Base-by-base conservation (phyloP, 495 filamentous ascomycete species). In the Daldinia childiae region DNA sequence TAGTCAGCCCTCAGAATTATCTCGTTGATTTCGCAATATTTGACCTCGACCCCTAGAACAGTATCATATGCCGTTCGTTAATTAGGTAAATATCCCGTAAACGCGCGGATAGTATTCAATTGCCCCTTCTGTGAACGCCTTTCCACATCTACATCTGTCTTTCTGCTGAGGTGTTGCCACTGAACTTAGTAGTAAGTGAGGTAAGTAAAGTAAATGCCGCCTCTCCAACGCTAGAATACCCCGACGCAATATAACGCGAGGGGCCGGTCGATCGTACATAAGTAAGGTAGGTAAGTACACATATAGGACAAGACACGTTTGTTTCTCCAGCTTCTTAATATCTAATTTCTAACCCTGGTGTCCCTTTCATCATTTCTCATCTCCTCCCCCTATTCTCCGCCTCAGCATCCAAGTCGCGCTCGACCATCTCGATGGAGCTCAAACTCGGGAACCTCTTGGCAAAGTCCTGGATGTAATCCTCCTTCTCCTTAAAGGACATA, bases 371-470 rank as follows among this genome's bases (percentile, higher is more conserved):
- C 6, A 9, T 21, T 6, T 19, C 4, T 11, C 52, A 73, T 21
- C 57, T 64, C 48, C 39, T 59, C 34, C 34, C 59, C 64, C 70
- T 74, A 36, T 58, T 51, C 4, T 54, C 76, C 36, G 38, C 58
- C 62, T 78, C 74, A 51, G 67, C 70, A 26, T 77, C 76, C 52
- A 83, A 57, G 58, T 85, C 92, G 58, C 79, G 71, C 73, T 87
- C 93, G 32, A 93, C 91, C 89, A 96, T 92, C 82, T 97, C 93
- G 54, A 97, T 83, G 0, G 91, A 88, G 24, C 87, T 88, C 26
- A 97, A 82, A 73, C 89, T 93, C 1, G 94, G 94, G 77, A 92
- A 97, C 50, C 92, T 83, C 78, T 91, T 91, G 71, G 89, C 90
- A 75, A 97, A 97, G 77, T 91, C 84, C 58, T 74, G 71, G 15